Evolutionary conservation across 257 asterid genomes (phyloP).

Genomic region (Catharanthus roseus): DNA sequence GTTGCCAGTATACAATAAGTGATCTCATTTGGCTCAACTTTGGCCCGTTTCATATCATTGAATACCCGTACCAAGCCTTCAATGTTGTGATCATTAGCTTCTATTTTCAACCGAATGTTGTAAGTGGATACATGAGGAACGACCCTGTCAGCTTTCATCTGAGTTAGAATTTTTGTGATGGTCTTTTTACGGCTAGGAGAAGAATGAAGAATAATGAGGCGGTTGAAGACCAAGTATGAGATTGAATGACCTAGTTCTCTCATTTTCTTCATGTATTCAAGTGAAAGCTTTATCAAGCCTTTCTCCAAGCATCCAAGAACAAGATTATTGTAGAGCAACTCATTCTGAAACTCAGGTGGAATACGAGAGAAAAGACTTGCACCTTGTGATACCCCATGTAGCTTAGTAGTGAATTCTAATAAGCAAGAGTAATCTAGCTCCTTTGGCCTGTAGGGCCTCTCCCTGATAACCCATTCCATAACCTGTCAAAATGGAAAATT

Average conservation of each 20-base stretch:
- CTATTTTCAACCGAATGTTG: constrained; percentile 70
- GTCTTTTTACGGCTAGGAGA: constrained; percentile 58
- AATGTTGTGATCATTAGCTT: constrained; percentile 69
- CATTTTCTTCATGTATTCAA: constrained; percentile 84
- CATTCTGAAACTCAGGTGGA: constrained; percentile 63
- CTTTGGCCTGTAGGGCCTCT: constrained; percentile 72
- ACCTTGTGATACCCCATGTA: constrained; percentile 71
- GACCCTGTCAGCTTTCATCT: constrained; percentile 86
- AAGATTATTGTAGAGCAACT: constrained; percentile 73
- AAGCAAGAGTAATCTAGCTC: constrained; percentile 80
- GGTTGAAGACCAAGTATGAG: constrained; percentile 75
- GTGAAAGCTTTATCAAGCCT: constrained; percentile 61
- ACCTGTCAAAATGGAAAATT: constrained; percentile 42
- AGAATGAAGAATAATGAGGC: constrained; percentile 76
- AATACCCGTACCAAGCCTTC: constrained; percentile 60
- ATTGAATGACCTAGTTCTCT: constrained; percentile 69
- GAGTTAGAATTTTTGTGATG: constrained; percentile 56
- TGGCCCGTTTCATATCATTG: constrained; percentile 52
- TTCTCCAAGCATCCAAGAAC: constrained; percentile 86
- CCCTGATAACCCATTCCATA: constrained; percentile 97
- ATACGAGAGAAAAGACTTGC: constrained; percentile 67
- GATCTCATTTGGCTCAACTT: constrained; percentile 73
- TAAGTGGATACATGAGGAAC: constrained; percentile 65
- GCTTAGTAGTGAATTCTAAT: constrained; percentile 76
- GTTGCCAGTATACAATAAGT: constrained; percentile 70